Evolutionary conservation across 495 filamentous ascomycete species (phyloP), one percentile per base, ranked within the genome.

Genomic region (Letharia columbiana): DNA sequence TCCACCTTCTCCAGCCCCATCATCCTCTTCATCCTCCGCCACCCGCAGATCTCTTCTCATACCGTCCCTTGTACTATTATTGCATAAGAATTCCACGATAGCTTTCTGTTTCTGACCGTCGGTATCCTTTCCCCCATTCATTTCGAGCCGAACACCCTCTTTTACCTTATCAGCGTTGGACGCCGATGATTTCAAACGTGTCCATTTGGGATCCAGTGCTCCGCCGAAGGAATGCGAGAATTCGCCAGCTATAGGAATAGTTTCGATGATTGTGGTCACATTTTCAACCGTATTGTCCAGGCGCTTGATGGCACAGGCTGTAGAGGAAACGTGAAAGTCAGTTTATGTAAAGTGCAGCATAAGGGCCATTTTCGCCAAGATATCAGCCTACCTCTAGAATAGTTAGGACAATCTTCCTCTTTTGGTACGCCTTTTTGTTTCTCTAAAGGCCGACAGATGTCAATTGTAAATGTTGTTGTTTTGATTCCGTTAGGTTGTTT

Each of bases 401-500:
- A 82, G 69, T 77, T 71, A n/a, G 82, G 76, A 75, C 91, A 86
- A 73, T 84, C 71, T 49, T 89, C 76, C 56, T 78, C 74, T 50
- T 79, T 77, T 0, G 69, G 63, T 0, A 75, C 73, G 8, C 78
- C 79, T 50, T 81, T 80, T 42, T 78, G 81, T 62, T 81, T 78
- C 65, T 79, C 78, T 54, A 98, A 76, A 23, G 81, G 78, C 45
- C 77, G 76, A 75, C 94, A 98, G 60, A 96, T 82, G 69, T 97
- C 90, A 45, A 98, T 74, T n/a, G 89, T 90, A 77, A 92, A 96
- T 12, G 90, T 96, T 10, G 86, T 91, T 71, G 96, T 96, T 10
- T 71, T 75, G 39, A 75, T 70, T 61, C 69, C 78, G 3, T 72
- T 77, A 49, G 72, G 71, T 3, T 76, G 75, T 35, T 83, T 77